Evolutionary conservation across 164 flowering plant species (phyloP).

Genomic region (Tetrastigma voinierianum): DNA sequence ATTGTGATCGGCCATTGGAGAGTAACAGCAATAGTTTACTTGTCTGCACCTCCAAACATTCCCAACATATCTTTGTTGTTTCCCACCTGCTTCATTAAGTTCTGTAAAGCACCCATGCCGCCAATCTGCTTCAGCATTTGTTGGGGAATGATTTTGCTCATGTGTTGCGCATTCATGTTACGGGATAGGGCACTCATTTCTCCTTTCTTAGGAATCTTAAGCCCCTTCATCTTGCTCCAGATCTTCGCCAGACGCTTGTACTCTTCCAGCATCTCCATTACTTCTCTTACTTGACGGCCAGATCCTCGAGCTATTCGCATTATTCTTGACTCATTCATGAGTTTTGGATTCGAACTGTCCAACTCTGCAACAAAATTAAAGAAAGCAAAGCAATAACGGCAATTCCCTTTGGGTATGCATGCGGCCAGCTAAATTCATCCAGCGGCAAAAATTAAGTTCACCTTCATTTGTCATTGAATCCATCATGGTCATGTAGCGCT

Average conservation of each 20-base stretch:
- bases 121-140: slow-evolving; percentile 96
- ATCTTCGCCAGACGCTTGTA: slow-evolving; percentile 93
- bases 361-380: slow-evolving; percentile 54
- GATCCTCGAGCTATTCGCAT: slow-evolving; percentile 91
- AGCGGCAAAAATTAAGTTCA: slow-evolving; percentile 12
- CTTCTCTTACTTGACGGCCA: slow-evolving; percentile 69
- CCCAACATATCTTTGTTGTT: slow-evolving; percentile 85
- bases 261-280: slow-evolving; percentile 94
- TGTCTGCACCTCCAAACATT: slow-evolving; percentile 76
- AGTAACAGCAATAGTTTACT: slow-evolving; percentile 17
- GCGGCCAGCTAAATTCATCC: no score
- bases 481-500: slow-evolving; percentile 99
- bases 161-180: slow-evolving; percentile 94
- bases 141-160: slow-evolving; percentile 96
- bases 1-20: neutral
- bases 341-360: slow-evolving; percentile 90
- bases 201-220: slow-evolving; percentile 94
- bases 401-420: neutral
- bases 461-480: slow-evolving; percentile 99
- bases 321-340: slow-evolving; percentile 83
- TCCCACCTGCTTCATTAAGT: slow-evolving; percentile 97
- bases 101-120: slow-evolving; percentile 93
- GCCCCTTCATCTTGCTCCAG: slow-evolving; percentile 98
- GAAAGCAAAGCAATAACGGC: neutral
- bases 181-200: slow-evolving; percentile 89